phyloP scores from a whole-genome alignment of 2,329 filamentous ascomycete genomes.

The Trichophyton verrucosum region DNA sequence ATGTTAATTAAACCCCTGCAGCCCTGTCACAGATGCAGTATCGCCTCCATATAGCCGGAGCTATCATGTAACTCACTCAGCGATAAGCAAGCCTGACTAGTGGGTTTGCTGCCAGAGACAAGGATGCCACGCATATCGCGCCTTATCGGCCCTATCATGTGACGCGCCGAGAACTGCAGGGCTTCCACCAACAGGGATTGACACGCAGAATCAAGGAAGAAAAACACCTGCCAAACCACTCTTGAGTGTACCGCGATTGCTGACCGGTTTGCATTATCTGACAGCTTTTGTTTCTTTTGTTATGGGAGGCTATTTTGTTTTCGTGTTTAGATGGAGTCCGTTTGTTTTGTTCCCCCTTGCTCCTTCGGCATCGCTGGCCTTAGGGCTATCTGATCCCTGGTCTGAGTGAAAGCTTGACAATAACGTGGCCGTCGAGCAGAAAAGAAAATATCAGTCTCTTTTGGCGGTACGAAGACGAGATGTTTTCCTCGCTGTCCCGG shows the following conservation, averaged over 20 bases:
- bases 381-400: background rate
- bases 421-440: background rate
- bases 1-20: too few species aligned
- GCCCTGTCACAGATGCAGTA: too few species aligned
- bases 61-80: too few species aligned
- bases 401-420: background rate
- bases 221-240: background rate
- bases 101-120: background rate
- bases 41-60: too few species aligned
- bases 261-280: background rate
- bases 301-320: background rate
- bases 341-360: background rate
- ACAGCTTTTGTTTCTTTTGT: background rate
- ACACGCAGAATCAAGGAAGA: background rate
- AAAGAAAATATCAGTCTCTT: background rate
- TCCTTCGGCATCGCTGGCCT: background rate
- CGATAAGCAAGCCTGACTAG: too few species aligned
- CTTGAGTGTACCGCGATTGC: background rate
- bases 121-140: background rate
- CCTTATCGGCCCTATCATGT: background rate
- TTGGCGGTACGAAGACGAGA: background rate
- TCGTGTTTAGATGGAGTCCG: background rate
- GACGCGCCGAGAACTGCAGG: background rate
- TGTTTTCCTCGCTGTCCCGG: constrained; percentile 7
- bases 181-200: background rate